Conservation (phyloP, 805 yeast species). For the Yamadazyma endophytica region DNA sequence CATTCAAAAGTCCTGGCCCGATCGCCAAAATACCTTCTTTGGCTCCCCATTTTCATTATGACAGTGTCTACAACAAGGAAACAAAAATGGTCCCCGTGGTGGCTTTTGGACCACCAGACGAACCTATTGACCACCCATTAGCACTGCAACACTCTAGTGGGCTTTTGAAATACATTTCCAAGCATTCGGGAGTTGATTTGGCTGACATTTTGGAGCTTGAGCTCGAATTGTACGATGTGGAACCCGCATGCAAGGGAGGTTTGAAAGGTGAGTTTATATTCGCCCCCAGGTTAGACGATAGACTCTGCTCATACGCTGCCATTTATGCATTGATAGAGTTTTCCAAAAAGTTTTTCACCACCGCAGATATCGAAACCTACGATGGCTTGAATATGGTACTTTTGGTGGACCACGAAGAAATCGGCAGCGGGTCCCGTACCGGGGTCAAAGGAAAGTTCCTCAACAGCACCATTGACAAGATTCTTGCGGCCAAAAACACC, state of each 20-base stretch:
- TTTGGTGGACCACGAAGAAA: constrained; percentile 39
- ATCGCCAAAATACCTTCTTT: constrained; percentile 79
- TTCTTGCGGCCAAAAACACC: constrained; percentile 5
- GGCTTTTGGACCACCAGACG: constrained; percentile 41
- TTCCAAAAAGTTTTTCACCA: constrained; percentile 10
- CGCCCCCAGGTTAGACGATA: constrained; percentile 39
- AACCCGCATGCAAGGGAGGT: constrained; percentile 35
- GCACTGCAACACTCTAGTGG: constrained; percentile 20
- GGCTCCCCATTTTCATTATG: constrained; percentile 88
- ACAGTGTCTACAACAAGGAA: constrained; percentile 78
- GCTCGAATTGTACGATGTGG: constrained; percentile 34
- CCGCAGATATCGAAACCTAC: constrained; percentile 14
- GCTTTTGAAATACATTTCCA: constrained; percentile 29
- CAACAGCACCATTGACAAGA: constrained; percentile 11
- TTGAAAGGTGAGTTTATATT: constrained; percentile 31
- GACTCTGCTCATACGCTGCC: constrained; percentile 37
- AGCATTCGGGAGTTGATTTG: constrained; percentile 17
- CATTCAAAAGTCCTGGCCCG: constrained; percentile 60
- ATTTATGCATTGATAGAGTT: constrained; percentile 27
- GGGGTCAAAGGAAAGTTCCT: constrained; percentile 35
- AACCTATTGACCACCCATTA: constrained; percentile 2
- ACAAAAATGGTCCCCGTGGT: constrained; percentile 75
- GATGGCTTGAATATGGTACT: constrained; percentile 28
- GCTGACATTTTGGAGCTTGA: constrained; percentile 27
- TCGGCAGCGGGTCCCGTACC: constrained; percentile 35